Conservation (phyloP, 768 basidiomycete genomes). For the Termitomyces titanicus region DNA sequence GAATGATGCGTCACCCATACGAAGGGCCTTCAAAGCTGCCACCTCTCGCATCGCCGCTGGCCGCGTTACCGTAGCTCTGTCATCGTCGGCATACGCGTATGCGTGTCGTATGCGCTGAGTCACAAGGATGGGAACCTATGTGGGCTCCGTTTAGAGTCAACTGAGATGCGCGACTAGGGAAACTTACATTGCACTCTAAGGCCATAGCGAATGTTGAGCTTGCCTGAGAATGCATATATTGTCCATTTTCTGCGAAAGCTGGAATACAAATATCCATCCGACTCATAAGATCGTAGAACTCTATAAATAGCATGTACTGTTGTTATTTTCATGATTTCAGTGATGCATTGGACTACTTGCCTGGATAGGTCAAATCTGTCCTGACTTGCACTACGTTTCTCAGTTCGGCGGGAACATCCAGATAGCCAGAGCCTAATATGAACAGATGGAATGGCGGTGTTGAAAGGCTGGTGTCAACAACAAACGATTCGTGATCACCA, state of each 20-base stretch:
- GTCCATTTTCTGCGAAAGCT: constrained; percentile 32
- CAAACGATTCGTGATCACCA: constrained; percentile 17
- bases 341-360: not conserved
- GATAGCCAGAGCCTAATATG: constrained; percentile 28
- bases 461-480: constrained; percentile 19
- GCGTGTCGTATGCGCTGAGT: constrained; percentile 34
- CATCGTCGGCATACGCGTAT: constrained; percentile 35
- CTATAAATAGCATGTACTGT: constrained; percentile 1
- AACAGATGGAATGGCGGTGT: constrained; percentile 30
- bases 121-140: constrained; percentile 36
- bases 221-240: constrained; percentile 31
- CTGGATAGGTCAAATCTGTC: constrained; percentile 29
- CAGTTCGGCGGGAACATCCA: constrained; percentile 32
- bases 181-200: constrained; percentile 32
- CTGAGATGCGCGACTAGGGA: not conserved
- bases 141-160: not conserved
- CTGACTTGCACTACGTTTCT: constrained; percentile 34
- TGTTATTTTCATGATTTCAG: not conserved
- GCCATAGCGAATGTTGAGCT: constrained; percentile 39
- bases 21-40: constrained; percentile 24
- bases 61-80: constrained; percentile 31
- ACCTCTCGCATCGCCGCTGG: constrained; percentile 38
- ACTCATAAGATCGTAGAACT: constrained; percentile 34
- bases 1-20: constrained; percentile 24
- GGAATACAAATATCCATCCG: constrained; percentile 38